phyloP scores from a whole-genome alignment of 345 rosid species.

The Melaleuca quinquenervia region DNA sequence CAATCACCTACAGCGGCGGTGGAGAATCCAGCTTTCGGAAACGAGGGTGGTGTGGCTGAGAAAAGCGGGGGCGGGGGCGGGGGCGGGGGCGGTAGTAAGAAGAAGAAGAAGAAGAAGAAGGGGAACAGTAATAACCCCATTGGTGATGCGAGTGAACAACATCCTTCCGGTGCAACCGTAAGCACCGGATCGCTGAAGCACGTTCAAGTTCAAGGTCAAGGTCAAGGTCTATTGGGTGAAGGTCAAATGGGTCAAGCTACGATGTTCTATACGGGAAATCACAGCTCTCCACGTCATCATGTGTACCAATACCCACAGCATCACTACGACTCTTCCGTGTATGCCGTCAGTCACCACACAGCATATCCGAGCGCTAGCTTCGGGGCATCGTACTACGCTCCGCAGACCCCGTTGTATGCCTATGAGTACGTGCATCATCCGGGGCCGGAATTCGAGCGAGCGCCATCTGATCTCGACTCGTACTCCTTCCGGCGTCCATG shows the following conservation, averaged over 20 bases:
- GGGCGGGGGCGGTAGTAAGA: conserved; percentile 51
- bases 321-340: conserved; percentile 24
- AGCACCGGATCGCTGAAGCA: conserved; percentile 12
- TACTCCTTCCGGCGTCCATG: conserved; percentile 24
- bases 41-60: conserved; percentile 6
- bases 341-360: conserved; percentile 43
- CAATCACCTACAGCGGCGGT: conserved; percentile 22
- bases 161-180: conserved; percentile 8
- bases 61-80: conserved; percentile 2
- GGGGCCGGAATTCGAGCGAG: conserved; percentile 4
- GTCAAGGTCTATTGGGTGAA: not conserved
- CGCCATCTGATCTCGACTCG: conserved; percentile 16
- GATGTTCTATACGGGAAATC: conserved; percentile 7
- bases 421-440: conserved; percentile 20
- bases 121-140: conserved; percentile 10
- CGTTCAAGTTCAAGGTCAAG: not conserved
- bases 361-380: conserved; percentile 25
- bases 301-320: conserved; percentile 13
- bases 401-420: conserved; percentile 19
- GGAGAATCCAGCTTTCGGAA: conserved; percentile 1
- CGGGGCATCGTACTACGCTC: conserved; percentile 17
- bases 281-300: conserved; percentile 27
- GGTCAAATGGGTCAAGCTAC: conserved; percentile 12
- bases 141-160: conserved; percentile 7
- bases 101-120: conserved; percentile 58